Conservation (phyloP, 805 yeast species). For the Lipomyces yamadae region DNA sequence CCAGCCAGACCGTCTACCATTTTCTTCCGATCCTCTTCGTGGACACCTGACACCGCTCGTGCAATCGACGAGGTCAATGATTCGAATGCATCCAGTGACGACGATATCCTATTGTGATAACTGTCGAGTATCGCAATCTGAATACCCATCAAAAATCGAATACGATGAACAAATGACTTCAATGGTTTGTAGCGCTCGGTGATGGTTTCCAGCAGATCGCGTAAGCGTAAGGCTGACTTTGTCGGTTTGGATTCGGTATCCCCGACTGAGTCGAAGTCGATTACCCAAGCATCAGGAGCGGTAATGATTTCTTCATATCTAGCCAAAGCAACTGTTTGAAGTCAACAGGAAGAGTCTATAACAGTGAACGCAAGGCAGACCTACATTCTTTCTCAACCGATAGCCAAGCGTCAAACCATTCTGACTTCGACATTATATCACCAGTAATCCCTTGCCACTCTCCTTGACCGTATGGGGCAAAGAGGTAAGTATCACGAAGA, state of each 20-base stretch:
- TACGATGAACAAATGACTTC: slow-evolving; percentile 57
- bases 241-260: slow-evolving; percentile 61
- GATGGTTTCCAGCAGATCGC: slow-evolving; percentile 61
- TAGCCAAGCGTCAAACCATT: slow-evolving; percentile 57
- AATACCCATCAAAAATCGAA: slow-evolving; percentile 60
- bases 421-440: slow-evolving; percentile 38
- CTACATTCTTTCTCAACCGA: slow-evolving; percentile 52
- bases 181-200: slow-evolving; percentile 55
- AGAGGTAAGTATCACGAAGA: slow-evolving; percentile 53
- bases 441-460: slow-evolving; percentile 55
- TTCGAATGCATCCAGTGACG: slow-evolving; percentile 52
- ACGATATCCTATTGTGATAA: slow-evolving; percentile 53
- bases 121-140: slow-evolving; percentile 62
- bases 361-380: neutral
- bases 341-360: neutral
- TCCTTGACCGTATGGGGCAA: slow-evolving; percentile 48
- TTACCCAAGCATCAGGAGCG: slow-evolving; percentile 56
- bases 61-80: slow-evolving; percentile 47
- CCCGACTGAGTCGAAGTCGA: slow-evolving; percentile 61
- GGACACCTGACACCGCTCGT: slow-evolving; percentile 46
- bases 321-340: slow-evolving; percentile 50
- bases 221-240: slow-evolving; percentile 61
- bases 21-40: slow-evolving; percentile 41
- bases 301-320: slow-evolving; percentile 59
- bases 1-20: slow-evolving; percentile 46